Conservation (phyloP, 176 grass and related monocot genomes). For the Themeda triandra region DNA sequence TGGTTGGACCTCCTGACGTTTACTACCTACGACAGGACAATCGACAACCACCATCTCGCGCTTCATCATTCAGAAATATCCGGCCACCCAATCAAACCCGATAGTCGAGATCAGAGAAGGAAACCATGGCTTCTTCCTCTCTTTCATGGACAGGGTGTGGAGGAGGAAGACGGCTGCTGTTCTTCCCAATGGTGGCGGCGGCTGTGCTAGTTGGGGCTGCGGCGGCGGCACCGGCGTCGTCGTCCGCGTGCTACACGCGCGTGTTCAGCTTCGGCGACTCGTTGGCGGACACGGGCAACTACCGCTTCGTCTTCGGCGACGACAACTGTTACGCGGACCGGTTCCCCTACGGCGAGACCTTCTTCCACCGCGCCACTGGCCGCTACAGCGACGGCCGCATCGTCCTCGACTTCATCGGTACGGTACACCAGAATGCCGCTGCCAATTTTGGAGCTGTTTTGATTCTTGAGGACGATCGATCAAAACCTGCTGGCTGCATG, state of each 20-base stretch:
- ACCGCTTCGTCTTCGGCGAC: slow-evolving; percentile 15
- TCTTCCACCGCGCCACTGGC: slow-evolving; percentile 69
- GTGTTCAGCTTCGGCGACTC: slow-evolving; percentile 91
- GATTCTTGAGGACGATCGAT: too few relatives aligned
- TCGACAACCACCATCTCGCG: too few relatives aligned
- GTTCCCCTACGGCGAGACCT: slow-evolving; percentile 70
- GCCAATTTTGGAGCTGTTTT: too few relatives aligned
- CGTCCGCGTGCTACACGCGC: slow-evolving; percentile 36
- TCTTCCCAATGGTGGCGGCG: background rate
- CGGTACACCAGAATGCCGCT: too few relatives aligned
- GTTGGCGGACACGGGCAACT: slow-evolving; percentile 83
- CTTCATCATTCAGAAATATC: too few relatives aligned
- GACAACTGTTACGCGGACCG: slow-evolving; percentile 5
- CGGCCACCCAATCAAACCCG: too few relatives aligned
- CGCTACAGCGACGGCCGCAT: slow-evolving; percentile 64
- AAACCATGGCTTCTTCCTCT: slow-evolving; percentile 18
- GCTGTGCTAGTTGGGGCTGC: background rate
- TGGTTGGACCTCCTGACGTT: too few relatives aligned
- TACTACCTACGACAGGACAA: too few relatives aligned
- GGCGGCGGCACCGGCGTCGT: background rate
- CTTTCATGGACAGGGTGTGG: background rate
- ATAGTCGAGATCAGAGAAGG: too few relatives aligned
- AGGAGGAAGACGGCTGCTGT: background rate
- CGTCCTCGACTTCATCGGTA: slow-evolving; percentile 77
- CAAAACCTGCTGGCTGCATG: background rate